Base-by-base conservation (phyloP, 305 asterid species). In the Solanum hybrid region DNA sequence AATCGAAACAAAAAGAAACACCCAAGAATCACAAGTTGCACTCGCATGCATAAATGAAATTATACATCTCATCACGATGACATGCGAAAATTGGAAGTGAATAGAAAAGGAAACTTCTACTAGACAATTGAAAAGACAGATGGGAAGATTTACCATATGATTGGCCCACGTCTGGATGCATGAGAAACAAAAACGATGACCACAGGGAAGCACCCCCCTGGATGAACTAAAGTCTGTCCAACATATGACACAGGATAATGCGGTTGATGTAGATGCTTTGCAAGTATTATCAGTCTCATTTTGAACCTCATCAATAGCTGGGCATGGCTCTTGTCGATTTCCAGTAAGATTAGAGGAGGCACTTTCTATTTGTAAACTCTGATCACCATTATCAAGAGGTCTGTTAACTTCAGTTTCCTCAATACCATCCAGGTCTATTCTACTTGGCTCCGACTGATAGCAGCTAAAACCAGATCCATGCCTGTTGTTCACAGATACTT, bases 121-220 rank as follows among this genome's bases (percentile, higher is more conserved):
- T 7, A 71, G 20, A 88, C 81, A 6, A 31, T 32, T 40, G 37
- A 78, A 73, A 60, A 75, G 29, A 86, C 36, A 60, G 85, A 86
- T 86, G 87, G 77, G 56, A 40, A 87, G 71, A 89, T 51, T 29
- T 92, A 96, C 99, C 99, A 88, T 93, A 36, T 90, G 94, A 93
- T 93, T 95, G 24, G 97, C 94, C 99, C 99, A 96, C 42, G 86
- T 93, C 91, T 94, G 95, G 90, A 97, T 96, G 94, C 99, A 97
- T 37, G 93, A 73, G 93, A 94, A 97, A 92, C 99, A 97, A 94
- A 97, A 97, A n/a, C 98, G 91, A 90, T 96, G 99, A 66, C 99
- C 99, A 91, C 99, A 97, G 69, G 95, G 96, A 88, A 97, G 95
- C 90, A 94, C 92, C 77, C 99, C 99, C 91, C 99, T 93, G 69